Conservation (phyloP, 768 basidiomycete genomes). For the Mycena vulgaris region DNA sequence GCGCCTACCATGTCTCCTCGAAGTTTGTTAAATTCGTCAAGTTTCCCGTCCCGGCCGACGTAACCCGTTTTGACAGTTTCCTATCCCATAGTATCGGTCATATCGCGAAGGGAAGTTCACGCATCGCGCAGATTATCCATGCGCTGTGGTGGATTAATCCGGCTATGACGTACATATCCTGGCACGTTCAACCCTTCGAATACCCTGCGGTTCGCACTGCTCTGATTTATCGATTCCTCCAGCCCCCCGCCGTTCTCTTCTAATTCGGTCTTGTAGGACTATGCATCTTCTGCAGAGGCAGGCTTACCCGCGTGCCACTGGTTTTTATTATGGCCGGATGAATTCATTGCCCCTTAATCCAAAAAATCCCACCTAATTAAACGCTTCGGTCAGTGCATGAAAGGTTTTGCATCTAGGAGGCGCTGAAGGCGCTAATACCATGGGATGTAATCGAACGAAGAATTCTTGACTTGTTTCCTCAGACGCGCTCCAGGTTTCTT, state of each 20-base stretch:
- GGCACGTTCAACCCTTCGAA: conserved; percentile 27
- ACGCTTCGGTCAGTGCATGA: background rate
- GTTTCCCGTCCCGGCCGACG: background rate
- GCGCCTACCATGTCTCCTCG: background rate
- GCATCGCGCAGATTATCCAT: conserved; percentile 1
- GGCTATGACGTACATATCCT: conserved; percentile 27
- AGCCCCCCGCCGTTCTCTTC: conserved; percentile 5
- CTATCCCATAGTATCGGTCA: conserved; percentile 22
- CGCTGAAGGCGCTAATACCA: conserved; percentile 3
- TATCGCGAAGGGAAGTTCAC: conserved; percentile 23
- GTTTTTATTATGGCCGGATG: background rate
- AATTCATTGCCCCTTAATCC: background rate
- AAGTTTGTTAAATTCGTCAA: background rate
- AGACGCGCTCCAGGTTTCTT: conserved; percentile 1
- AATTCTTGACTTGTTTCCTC: conserved; percentile 17
- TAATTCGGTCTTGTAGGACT: background rate
- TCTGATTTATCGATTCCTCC: background rate
- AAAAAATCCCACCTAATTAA: conserved; percentile 1
- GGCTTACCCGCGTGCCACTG: background rate
- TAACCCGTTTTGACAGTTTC: conserved; percentile 2
- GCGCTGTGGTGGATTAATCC: conserved; percentile 8
- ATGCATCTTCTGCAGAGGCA: background rate
- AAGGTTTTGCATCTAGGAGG: background rate
- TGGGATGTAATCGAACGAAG: conserved; percentile 17
- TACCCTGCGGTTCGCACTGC: conserved; percentile 1